Percentiles rank a stretch among this genome's conserved stretches.
These are phyloP conservation scores for Rachicladosporium sp. DNA, from an alignment of 2,329 filamentous ascomycete genomes.

Conservation along the genomic window DNA sequence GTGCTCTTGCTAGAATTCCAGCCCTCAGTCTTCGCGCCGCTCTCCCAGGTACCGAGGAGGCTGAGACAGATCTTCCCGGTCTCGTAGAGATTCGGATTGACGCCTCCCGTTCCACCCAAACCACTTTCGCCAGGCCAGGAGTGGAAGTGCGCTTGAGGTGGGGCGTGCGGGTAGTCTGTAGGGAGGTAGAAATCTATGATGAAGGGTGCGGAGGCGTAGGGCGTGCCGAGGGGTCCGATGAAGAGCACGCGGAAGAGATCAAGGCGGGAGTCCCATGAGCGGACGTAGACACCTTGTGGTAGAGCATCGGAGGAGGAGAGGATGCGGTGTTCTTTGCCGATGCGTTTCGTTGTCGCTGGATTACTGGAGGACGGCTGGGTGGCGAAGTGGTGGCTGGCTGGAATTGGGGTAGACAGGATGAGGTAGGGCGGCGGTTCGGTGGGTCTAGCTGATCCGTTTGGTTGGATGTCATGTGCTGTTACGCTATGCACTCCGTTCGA, in stretches of 20 bases:
- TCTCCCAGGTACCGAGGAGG: conserved; percentile 47
- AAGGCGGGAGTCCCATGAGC: conserved; percentile 47
- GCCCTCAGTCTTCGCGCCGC: conserved; percentile 37
- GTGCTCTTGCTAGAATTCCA: conserved; percentile 44
- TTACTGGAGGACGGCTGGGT: conserved; percentile 12
- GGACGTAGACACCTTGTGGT: conserved; percentile 44
- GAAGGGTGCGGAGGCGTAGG: conserved; percentile 49
- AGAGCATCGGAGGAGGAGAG: conserved; percentile 35
- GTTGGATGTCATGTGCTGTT: neutral
- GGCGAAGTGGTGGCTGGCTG: conserved; percentile 32
- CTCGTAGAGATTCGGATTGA: conserved; percentile 53
- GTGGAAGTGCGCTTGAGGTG: conserved; percentile 47
- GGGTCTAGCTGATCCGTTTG: neutral
- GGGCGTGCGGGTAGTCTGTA: conserved; percentile 36
- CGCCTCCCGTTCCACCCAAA: conserved; percentile 17
- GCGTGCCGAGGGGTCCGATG: conserved; percentile 46
- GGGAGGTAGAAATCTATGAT: conserved; percentile 46
- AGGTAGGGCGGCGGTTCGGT: conserved; percentile 12
- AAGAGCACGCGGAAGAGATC: conserved; percentile 48
- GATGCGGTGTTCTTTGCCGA: conserved; percentile 48
- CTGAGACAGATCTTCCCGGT: conserved; percentile 50
- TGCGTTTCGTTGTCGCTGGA: conserved; percentile 34
- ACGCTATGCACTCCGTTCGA: neutral
- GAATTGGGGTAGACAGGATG: conserved; percentile 31
- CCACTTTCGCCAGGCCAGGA: conserved; percentile 34